Conservation (phyloP, 371 early-diverging fungal species). For the Chytridium lagenaria region DNA sequence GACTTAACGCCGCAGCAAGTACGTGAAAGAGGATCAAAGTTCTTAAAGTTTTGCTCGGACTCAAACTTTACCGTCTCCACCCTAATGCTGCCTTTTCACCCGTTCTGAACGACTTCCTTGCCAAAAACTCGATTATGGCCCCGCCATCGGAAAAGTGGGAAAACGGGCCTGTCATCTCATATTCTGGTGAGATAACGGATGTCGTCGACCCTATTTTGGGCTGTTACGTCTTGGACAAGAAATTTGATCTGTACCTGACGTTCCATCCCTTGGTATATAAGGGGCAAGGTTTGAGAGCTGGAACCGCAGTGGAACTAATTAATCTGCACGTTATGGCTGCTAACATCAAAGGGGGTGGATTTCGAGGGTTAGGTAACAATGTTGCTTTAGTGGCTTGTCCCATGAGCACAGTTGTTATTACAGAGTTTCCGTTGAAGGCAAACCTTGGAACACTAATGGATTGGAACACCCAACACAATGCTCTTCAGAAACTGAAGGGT, state of each 20-base stretch:
- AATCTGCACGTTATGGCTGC: background rate
- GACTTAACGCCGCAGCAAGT: background rate
- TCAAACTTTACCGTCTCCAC: background rate
- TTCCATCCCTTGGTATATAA: conserved; percentile 11
- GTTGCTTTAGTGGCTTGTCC: conserved; percentile 4
- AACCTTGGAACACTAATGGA: background rate
- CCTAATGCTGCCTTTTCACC: background rate
- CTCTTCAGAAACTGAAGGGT: conserved; percentile 6
- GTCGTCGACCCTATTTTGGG: conserved; percentile 10
- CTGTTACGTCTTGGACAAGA: conserved; percentile 18
- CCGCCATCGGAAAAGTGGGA: background rate
- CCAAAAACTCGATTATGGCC: background rate
- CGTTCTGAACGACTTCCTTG: background rate
- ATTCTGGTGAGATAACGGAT: conserved; percentile 19
- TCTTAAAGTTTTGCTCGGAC: background rate
- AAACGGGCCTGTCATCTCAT: conserved; percentile 5
- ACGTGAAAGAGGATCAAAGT: background rate
- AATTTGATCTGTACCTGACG: conserved; percentile 25
- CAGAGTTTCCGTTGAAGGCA: background rate
- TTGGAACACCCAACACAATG: background rate
- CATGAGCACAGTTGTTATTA: background rate
- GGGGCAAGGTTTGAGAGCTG: background rate
- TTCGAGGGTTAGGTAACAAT: background rate
- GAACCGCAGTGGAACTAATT: background rate
- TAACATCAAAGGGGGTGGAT: background rate